These are phyloP conservation scores for Agrostemma githago DNA, from an alignment of 148 eudicot genomes.

Conservation along the genomic window DNA sequence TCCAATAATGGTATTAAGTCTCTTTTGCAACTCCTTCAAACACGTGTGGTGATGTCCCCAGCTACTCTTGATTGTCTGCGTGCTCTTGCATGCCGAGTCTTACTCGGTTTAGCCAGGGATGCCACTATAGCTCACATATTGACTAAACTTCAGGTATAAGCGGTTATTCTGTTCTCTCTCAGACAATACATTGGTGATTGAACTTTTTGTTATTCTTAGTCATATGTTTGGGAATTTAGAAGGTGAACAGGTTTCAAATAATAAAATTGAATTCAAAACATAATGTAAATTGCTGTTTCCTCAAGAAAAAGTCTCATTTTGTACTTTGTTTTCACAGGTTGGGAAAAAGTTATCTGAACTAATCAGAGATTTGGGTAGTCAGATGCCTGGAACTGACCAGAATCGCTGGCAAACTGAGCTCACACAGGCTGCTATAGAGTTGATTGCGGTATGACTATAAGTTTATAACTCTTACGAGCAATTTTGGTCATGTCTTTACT, in stretches of 20 bases:
- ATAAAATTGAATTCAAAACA: neutral
- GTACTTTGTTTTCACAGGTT: conserved; percentile 43
- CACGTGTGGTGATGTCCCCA: conserved; percentile 74
- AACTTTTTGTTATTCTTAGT: neutral
- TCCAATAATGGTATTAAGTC: conserved; percentile 94
- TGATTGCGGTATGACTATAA: conserved; percentile 63
- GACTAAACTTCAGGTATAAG: conserved; percentile 86
- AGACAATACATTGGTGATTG: neutral
- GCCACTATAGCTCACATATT: conserved; percentile 91
- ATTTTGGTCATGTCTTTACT: neutral
- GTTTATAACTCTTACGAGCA: conserved; percentile 10
- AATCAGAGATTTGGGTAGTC: conserved; percentile 87
- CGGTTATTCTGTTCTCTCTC: neutral
- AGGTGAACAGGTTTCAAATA: neutral
- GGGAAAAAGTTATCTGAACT: conserved; percentile 92
- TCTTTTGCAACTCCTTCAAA: conserved; percentile 89
- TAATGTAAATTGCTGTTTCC: neutral
- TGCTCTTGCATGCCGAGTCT: conserved; percentile 94
- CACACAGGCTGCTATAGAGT: conserved; percentile 85
- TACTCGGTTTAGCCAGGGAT: conserved; percentile 98
- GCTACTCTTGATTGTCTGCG: conserved; percentile 90
- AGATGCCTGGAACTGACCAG: conserved; percentile 71
- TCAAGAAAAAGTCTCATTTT: conserved; percentile 1
- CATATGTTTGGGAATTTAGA: neutral
- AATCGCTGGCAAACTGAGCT: conserved; percentile 96